Percentiles rank a stretch among this genome's conserved stretches.
phyloP scores from a whole-genome alignment of 1,139 yeast species.

The Yamadazyma jaroonii region DNA sequence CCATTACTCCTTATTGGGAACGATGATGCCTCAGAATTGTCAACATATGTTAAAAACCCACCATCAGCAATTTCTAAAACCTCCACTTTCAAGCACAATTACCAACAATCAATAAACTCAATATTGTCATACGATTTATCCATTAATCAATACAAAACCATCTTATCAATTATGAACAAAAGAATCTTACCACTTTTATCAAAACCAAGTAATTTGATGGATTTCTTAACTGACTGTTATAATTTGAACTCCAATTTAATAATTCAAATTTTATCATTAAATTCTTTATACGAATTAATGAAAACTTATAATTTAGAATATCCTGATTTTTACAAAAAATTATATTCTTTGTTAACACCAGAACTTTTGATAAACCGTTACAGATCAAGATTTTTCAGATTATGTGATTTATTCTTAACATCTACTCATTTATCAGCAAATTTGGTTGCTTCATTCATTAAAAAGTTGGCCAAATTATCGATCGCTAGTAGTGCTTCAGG shows the following conservation, averaged over 20 bases:
- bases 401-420: constrained; percentile 79
- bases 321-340: constrained; percentile 83
- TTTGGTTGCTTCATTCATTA: constrained; percentile 85
- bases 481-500: constrained; percentile 89
- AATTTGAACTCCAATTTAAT: constrained; percentile 59
- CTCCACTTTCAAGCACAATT: constrained; percentile 58
- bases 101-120: constrained; percentile 67
- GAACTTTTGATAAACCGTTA: constrained; percentile 73
- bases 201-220: constrained; percentile 85
- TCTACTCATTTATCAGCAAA: constrained; percentile 86
- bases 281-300: constrained; percentile 86
- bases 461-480: constrained; percentile 71
- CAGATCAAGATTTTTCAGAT: constrained; percentile 83
- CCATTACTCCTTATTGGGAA: constrained; percentile 21
- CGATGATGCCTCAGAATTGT: constrained; percentile 24
- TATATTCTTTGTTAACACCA: constrained; percentile 77
- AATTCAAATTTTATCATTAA: constrained; percentile 77
- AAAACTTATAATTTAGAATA: constrained; percentile 82
- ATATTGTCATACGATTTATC: constrained; percentile 50
- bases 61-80: constrained; percentile 56
- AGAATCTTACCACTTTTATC: constrained; percentile 78
- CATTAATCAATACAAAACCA: constrained; percentile 64
- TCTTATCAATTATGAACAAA: constrained; percentile 73
- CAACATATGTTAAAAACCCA: constrained; percentile 40
- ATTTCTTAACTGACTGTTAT: constrained; percentile 86